A percentile compares a stretch with the other conserved stretches of the same genome.
These are phyloP conservation scores for Lantana camara DNA, from an alignment of 257 asterid genomes.

Conservation along the genomic window DNA sequence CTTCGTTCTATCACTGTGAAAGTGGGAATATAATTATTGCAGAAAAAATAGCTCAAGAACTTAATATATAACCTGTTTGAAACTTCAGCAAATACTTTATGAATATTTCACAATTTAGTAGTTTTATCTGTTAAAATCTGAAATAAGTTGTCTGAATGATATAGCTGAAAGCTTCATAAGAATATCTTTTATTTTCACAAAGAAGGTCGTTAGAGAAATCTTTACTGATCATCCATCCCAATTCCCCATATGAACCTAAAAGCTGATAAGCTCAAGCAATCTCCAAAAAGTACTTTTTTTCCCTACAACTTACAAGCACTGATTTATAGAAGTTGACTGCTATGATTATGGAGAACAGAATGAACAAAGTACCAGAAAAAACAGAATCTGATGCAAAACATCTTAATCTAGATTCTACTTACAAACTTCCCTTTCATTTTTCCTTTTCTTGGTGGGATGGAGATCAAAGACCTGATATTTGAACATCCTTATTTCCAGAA, in stretches of 20 bases:
- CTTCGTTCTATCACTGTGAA: slow-evolving; percentile 29
- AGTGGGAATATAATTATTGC: slow-evolving; percentile 18
- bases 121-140: background rate
- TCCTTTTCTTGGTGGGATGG: too few relatives aligned
- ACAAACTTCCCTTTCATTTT: too few relatives aligned
- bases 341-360: background rate
- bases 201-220: background rate
- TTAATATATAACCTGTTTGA: background rate
- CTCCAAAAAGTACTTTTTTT: slow-evolving; percentile 15
- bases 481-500: slow-evolving; percentile 4
- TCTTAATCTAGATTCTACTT: slow-evolving; percentile 19
- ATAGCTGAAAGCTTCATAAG: slow-evolving; percentile 14
- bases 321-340: background rate
- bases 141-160: too few relatives aligned
- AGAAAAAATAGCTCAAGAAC: slow-evolving; percentile 17
- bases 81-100: background rate
- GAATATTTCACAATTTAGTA: background rate
- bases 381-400: slow-evolving; percentile 12
- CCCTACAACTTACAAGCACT: slow-evolving; percentile 10
- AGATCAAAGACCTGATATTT: slow-evolving; percentile 12
- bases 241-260: background rate
- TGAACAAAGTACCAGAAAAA: slow-evolving; percentile 9
- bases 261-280: slow-evolving; percentile 22
- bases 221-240: background rate
- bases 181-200: slow-evolving; percentile 16